These are phyloP conservation scores for Aspergillus bertholletiae DNA, from an alignment of 495 filamentous ascomycete species.

Conservation along the genomic window DNA sequence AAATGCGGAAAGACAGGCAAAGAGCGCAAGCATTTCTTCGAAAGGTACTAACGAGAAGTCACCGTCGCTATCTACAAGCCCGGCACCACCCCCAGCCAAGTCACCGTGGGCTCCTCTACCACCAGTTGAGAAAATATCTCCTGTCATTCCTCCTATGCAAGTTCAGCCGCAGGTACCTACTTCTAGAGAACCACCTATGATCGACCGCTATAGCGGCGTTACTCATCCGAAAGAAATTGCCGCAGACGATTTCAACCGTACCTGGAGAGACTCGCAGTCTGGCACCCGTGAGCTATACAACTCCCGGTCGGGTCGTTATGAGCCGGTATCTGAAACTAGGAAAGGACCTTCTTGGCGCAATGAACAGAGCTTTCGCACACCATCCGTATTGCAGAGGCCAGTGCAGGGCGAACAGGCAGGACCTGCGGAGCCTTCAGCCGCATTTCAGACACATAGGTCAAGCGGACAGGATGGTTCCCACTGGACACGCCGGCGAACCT, in stretches of 20 bases:
- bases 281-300: constrained; percentile 79
- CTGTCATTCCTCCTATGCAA: constrained; percentile 51
- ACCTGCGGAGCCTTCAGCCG: constrained; percentile 85
- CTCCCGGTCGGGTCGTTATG: constrained; percentile 89
- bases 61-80: constrained; percentile 74
- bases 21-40: constrained; percentile 54
- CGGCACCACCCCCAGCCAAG: constrained; percentile 70
- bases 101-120: constrained; percentile 90
- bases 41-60: constrained; percentile 70
- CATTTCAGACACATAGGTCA: constrained; percentile 79
- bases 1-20: constrained; percentile 49
- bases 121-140: constrained; percentile 76
- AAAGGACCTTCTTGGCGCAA: constrained; percentile 64
- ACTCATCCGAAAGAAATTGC: constrained; percentile 75
- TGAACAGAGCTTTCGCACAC: constrained; percentile 65
- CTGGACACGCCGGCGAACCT: constrained; percentile 78
- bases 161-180: constrained; percentile 21
- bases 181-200: constrained; percentile 30
- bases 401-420: constrained; percentile 53
- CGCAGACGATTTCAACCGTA: constrained; percentile 89
- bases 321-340: constrained; percentile 76
- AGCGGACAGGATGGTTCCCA: constrained; percentile 61
- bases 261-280: constrained; percentile 70
- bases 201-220: constrained; percentile 29
- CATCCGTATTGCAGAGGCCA: constrained; percentile 76